Percentiles rank a stretch among this genome's conserved stretches.
Evolutionary conservation across 352 stramenopile species (phyloP).

Genomic region (Aphanomyces astaci): DNA sequence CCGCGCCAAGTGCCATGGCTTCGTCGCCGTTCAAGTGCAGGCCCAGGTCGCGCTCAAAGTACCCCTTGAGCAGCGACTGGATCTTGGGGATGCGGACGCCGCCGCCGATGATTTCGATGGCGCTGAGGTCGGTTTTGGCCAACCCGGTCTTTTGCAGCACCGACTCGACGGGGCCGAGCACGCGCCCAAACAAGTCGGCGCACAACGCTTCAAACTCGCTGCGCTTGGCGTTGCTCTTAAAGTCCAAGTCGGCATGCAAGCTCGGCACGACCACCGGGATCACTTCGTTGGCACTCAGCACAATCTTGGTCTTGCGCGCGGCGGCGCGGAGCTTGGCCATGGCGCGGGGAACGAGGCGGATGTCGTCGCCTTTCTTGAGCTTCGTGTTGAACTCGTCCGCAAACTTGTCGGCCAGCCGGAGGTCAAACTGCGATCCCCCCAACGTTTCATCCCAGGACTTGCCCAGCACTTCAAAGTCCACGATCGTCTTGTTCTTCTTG

Average conservation of each 20-base stretch:
- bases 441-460: slow-evolving; percentile 92
- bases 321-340: slow-evolving; percentile 95
- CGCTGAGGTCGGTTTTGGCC: slow-evolving; percentile 88
- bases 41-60: slow-evolving; percentile 85
- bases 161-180: slow-evolving; percentile 75
- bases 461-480: slow-evolving; percentile 85
- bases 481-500: slow-evolving; percentile 91
- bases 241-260: slow-evolving; percentile 91
- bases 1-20: slow-evolving; percentile 92
- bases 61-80: slow-evolving; percentile 80
- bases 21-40: slow-evolving; percentile 98
- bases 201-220: slow-evolving; percentile 89
- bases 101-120: slow-evolving; percentile 95
- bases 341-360: slow-evolving; percentile 78
- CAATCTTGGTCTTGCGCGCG: slow-evolving; percentile 96
- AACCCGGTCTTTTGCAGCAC: slow-evolving; percentile 85
- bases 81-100: slow-evolving; percentile 94
- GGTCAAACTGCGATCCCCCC: slow-evolving; percentile 89
- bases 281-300: slow-evolving; percentile 95
- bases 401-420: slow-evolving; percentile 90
- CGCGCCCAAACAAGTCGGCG: slow-evolving; percentile 79
- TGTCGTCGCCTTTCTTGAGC: slow-evolving; percentile 72
- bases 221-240: slow-evolving; percentile 86
- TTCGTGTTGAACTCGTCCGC: slow-evolving; percentile 91
- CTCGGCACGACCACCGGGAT: slow-evolving; percentile 93